A percentile compares a stretch with the other conserved stretches of the same genome.
Conservation (phyloP, 257 asterid species). For the Ophiorrhiza pumila region DNA sequence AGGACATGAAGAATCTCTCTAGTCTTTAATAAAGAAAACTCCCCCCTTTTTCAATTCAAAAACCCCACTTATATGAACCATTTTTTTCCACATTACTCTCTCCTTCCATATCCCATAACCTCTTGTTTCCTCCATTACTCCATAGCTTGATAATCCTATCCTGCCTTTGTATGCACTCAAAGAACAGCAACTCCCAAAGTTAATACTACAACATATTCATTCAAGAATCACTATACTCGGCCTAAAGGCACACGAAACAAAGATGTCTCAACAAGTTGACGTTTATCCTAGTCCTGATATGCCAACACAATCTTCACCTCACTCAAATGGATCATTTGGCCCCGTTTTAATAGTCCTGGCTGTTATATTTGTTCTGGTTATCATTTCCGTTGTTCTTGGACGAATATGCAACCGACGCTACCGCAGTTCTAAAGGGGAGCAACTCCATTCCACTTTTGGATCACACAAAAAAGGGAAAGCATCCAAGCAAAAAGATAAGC, state of each 20-base stretch:
- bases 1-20: slow-evolving; percentile 47
- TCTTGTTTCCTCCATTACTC: slow-evolving; percentile 21
- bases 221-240: too few species aligned
- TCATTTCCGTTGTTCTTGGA: slow-evolving; percentile 64
- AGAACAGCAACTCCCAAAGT: slow-evolving; percentile 18
- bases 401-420: slow-evolving; percentile 56
- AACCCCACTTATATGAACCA: slow-evolving; percentile 8
- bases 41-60: slow-evolving; percentile 47
- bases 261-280: slow-evolving; percentile 51
- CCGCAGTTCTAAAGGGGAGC: slow-evolving; percentile 34
- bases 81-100: neutral
- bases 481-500: slow-evolving; percentile 28
- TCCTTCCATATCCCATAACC: neutral
- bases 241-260: neutral
- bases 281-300: slow-evolving; percentile 43
- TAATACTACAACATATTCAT: neutral
- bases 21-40: slow-evolving; percentile 59
- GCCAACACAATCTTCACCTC: slow-evolving; percentile 40
- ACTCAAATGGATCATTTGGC: slow-evolving; percentile 63
- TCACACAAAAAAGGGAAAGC: slow-evolving; percentile 35
- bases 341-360: slow-evolving; percentile 73
- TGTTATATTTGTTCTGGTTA: slow-evolving; percentile 56
- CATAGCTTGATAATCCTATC: slow-evolving; percentile 1
- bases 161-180: slow-evolving; percentile 44
- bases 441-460: slow-evolving; percentile 18